Evolutionary conservation across 805 yeast species (phyloP).

Genomic region (Kodamaea laetipori): DNA sequence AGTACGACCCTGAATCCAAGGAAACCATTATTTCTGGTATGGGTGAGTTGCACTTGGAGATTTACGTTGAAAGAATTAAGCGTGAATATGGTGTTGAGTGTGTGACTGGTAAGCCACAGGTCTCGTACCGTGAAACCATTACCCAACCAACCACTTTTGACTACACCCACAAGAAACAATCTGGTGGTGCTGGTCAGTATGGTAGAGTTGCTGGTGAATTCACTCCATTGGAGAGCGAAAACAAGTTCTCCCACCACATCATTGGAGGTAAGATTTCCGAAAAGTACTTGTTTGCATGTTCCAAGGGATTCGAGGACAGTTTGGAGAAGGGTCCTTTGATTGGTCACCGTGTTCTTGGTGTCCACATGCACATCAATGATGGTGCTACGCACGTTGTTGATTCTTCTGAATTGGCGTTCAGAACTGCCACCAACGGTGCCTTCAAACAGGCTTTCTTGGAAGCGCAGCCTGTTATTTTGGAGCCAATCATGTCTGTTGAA

Average conservation of each 20-base stretch:
- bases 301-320: constrained; percentile 92
- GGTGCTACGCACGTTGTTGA: constrained; percentile 98
- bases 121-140: constrained; percentile 94
- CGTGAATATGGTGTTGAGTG: constrained; percentile 97
- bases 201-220: constrained; percentile 92
- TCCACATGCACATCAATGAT: constrained; percentile 89
- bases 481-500: constrained; percentile 94
- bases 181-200: constrained; percentile 99
- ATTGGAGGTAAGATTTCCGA: constrained; percentile 98
- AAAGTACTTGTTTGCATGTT: constrained; percentile 90
- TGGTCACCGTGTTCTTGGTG: constrained; percentile 93
- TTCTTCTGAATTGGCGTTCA: constrained; percentile 93
- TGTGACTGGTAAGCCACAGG: constrained; percentile 96
- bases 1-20: constrained; percentile 85
- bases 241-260: constrained; percentile 79
- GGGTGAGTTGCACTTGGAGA: constrained; percentile 98
- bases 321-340: constrained; percentile 95
- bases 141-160: constrained; percentile 75
- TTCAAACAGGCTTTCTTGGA: constrained; percentile 86
- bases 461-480: constrained; percentile 85
- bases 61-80: constrained; percentile 96
- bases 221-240: constrained; percentile 64
- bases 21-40: constrained; percentile 95
- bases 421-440: constrained; percentile 88
- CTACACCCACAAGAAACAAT: constrained; percentile 94